Conservation (phyloP, 2,329 filamentous ascomycete species). For the Penicillium sp. region DNA sequence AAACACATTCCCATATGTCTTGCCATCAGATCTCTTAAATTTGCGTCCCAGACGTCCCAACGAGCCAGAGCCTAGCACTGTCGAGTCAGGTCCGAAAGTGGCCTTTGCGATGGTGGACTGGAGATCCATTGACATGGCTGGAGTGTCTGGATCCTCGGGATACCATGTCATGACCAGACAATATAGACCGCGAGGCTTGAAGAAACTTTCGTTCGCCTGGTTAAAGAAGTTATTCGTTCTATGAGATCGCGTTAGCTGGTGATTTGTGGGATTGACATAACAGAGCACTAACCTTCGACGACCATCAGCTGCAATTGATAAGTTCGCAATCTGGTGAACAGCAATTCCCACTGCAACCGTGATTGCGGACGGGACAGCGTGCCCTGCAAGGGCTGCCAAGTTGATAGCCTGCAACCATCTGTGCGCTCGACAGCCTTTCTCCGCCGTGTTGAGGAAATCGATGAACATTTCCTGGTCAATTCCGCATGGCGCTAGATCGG, state of each 20-base stretch:
- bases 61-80: too few species aligned
- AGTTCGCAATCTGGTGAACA: too few species aligned
- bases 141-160: not conserved
- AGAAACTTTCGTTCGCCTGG: not conserved
- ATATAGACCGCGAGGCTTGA: not conserved
- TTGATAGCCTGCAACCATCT: not conserved
- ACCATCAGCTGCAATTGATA: not conserved
- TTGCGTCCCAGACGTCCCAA: not conserved
- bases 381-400: not conserved
- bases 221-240: not conserved
- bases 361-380: not conserved
- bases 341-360: not conserved
- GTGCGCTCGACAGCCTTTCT: not conserved
- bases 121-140: not conserved
- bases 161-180: not conserved
- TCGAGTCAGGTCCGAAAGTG: too few species aligned
- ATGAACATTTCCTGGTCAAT: constrained; percentile 53
- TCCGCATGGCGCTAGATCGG: constrained; percentile 47
- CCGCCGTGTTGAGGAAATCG: constrained; percentile 50
- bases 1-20: not conserved
- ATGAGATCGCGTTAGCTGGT: not conserved
- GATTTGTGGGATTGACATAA: too few species aligned
- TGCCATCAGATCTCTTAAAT: not conserved
- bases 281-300: not conserved
- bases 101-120: not conserved